Evolutionary conservation across 371 early-diverging fungal genomes (phyloP), one percentile per base, ranked within the genome.

Genomic region (Rhizopus delemar): DNA sequence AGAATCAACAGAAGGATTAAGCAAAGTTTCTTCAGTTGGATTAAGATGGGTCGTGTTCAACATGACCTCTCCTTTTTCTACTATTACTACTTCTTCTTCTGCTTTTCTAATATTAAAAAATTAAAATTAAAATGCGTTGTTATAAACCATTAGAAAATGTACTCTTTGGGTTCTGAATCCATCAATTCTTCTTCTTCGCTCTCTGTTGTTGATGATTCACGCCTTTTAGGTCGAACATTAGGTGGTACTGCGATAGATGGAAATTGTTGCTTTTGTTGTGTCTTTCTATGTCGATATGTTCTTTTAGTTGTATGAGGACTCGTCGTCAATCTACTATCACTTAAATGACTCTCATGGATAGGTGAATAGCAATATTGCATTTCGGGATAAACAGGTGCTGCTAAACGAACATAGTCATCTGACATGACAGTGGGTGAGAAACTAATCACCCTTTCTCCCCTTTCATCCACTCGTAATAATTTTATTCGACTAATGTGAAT

Each of bases 401-500:
- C 85, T 12, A 88, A 77, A 60, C 86, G 85, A 59, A 90, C 89
- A 69, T 90, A 92, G 48, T 89, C 87, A 68, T 90, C 89, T 36
- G 85, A 82, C 62, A 87, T 82, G 41, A 83, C 80, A 29, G 81
- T 82, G 1, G 84, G 83, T 45, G 75, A 74, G 48, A 92, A 92
- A 4, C 83, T 85, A 56, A 92, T 81, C 43, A 90, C 76, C n/a
- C 90, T 87, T 57, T 85, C 87, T 8, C 85, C 88, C 32, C 87
- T 80, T 68, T 90, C 92, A 61, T 88, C 89, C 11, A 87, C 75
- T 8, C 83, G 69, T 35, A 92, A 70, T 59, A 89, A 84, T 63
- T 87, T 84, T n/a, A 92, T 79, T n/a, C 90, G 86, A 62, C 89
- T 83, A 64, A 84, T 85, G 70, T 92, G 90, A 45, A 92, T 86